phyloP scores from a whole-genome alignment of 208 protist species.

The Leishmania arabica region DNA sequence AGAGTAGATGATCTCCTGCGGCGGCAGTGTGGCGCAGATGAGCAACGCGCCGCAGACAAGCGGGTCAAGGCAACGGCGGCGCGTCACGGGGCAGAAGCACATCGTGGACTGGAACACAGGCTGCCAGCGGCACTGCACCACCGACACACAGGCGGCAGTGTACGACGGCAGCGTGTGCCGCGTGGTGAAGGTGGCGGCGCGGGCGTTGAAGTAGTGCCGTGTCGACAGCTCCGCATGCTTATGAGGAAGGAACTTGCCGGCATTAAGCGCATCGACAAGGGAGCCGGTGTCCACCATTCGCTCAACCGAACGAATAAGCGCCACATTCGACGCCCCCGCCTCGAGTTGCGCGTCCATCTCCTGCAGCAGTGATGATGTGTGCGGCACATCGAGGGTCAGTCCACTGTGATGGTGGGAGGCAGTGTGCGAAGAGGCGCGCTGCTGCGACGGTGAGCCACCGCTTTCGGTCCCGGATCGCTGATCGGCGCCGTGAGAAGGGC shows the following conservation, averaged over 20 bases:
- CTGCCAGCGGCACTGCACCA: slow-evolving; percentile 43
- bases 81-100: slow-evolving; percentile 82
- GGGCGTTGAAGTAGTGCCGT: slow-evolving; percentile 28
- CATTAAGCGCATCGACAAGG: slow-evolving; percentile 10
- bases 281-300: slow-evolving; percentile 1
- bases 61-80: slow-evolving; percentile 74
- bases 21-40: slow-evolving; percentile 3
- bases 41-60: slow-evolving; percentile 47
- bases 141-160: slow-evolving; percentile 15
- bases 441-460: slow-evolving; percentile 4
- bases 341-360: slow-evolving; percentile 23
- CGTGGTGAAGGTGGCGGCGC: slow-evolving; percentile 22
- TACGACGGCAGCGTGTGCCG: slow-evolving; percentile 4
- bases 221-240: slow-evolving; percentile 15
- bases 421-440: slow-evolving; percentile 3
- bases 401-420: slow-evolving; percentile 21
- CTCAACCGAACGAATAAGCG: slow-evolving; percentile 16
- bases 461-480: not conserved
- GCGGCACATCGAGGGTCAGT: slow-evolving; percentile 58
- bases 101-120: slow-evolving; percentile 70
- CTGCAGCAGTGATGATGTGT: slow-evolving; percentile 48
- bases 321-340: slow-evolving; percentile 21
- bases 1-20: slow-evolving; percentile 14
- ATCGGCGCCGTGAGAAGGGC: slow-evolving; percentile 12
- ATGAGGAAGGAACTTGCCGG: slow-evolving; percentile 4